phyloP scores from a whole-genome alignment of 768 basidiomycete species.

The Mycena vitilis region DNA sequence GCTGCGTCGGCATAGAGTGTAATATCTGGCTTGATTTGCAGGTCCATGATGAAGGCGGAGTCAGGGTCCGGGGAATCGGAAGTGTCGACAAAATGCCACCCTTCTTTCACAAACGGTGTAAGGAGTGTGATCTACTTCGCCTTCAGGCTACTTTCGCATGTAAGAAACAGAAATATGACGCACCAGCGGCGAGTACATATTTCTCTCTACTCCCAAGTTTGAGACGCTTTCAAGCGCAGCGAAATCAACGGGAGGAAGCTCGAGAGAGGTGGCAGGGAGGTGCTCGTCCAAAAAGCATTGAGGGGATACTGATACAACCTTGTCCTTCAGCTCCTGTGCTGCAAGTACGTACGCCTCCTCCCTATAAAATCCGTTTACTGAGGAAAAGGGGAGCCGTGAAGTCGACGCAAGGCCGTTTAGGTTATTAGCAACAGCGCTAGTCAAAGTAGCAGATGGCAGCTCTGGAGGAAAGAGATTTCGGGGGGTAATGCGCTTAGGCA shows the following conservation, averaged over 20 bases:
- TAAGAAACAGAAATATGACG: constrained; percentile 9
- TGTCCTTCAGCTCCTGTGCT: no score
- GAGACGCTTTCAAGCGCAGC: constrained; percentile 14
- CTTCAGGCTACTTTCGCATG: not conserved
- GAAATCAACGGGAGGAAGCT: constrained; percentile 6
- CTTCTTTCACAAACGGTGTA: constrained; percentile 10
- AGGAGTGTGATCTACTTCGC: constrained; percentile 19
- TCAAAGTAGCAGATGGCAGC: no score
- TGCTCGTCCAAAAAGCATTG: no score
- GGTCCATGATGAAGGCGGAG: constrained; percentile 8
- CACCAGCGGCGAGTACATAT: constrained; percentile 26
- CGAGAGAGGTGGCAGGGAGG: no score
- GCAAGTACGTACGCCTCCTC: no score
- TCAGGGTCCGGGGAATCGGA: constrained; percentile 18
- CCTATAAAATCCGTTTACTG: no score
- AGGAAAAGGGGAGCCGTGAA: no score
- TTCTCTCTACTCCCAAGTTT: constrained; percentile 17
- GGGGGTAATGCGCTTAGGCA: no score
- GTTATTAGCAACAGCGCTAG: no score
- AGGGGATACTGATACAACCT: constrained; percentile 53
- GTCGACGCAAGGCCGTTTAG: no score
- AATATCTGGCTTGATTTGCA: constrained; percentile 28
- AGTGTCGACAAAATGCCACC: constrained; percentile 21
- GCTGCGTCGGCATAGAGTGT: constrained; percentile 26
- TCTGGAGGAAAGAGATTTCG: no score